Evolutionary conservation across 352 stramenopile species (phyloP).

Genomic region (Pythium grandisporangium): DNA sequence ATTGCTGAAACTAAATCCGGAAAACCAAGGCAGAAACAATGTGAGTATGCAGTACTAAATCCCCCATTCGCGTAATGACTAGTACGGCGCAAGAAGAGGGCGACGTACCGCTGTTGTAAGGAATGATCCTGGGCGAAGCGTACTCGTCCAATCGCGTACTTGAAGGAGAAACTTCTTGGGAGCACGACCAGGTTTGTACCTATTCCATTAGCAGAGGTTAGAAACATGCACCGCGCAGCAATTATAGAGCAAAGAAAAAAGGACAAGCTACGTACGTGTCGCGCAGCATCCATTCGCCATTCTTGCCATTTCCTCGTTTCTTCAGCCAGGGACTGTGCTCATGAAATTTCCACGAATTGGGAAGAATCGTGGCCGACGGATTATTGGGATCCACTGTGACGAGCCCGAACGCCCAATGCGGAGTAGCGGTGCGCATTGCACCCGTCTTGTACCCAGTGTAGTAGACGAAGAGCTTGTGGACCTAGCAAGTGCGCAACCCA

Average conservation of each 20-base stretch:
- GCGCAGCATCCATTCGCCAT: slow-evolving; percentile 58
- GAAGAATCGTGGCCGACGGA: slow-evolving; percentile 40
- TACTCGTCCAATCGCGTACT: slow-evolving; percentile 51
- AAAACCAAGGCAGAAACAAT: slow-evolving; percentile 1
- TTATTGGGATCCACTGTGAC: slow-evolving; percentile 73
- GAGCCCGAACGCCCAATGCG: slow-evolving; percentile 66
- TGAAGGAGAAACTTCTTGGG: slow-evolving; percentile 34
- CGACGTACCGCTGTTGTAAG: slow-evolving; percentile 50
- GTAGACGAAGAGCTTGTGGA: slow-evolving; percentile 72
- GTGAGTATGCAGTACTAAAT: too few species aligned
- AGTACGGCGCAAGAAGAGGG: neutral
- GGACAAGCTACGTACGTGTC: slow-evolving; percentile 27
- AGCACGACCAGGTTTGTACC: slow-evolving; percentile 33
- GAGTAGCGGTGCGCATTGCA: slow-evolving; percentile 42
- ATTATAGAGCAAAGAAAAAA: too few species aligned
- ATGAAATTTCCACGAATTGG: slow-evolving; percentile 72
- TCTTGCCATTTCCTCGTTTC: slow-evolving; percentile 54
- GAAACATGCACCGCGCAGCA: too few species aligned
- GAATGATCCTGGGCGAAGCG: slow-evolving; percentile 41
- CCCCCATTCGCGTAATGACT: too few species aligned
- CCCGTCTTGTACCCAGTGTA: slow-evolving; percentile 80
- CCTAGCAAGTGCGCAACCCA: too few species aligned
- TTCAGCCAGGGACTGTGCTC: slow-evolving; percentile 52
- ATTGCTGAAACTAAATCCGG: slow-evolving; percentile 53
- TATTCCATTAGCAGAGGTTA: slow-evolving; percentile 4